Evolutionary conservation across 768 basidiomycete species (phyloP), one percentile per base, ranked within the genome.

Genomic region (Paxillus ammoniavirescens): DNA sequence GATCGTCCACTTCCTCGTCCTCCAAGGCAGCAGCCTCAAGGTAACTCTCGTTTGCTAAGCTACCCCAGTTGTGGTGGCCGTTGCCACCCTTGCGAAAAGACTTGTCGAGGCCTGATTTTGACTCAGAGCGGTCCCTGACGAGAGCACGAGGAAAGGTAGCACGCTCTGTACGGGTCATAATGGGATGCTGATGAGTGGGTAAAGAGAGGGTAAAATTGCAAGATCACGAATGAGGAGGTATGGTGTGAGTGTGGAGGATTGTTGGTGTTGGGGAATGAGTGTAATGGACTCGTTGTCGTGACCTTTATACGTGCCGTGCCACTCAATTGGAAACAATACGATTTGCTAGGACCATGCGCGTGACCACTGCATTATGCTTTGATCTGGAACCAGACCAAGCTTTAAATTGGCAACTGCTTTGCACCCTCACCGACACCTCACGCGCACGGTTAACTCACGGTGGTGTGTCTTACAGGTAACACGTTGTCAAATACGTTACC

Each of bases 61-160:
- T 80, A 54, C 93, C 93, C 93, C 93, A 96, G 74, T 91, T 93
- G 73, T 93, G 84, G 8, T 79, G 76, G 33, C 93, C 93, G 26
- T 82, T 84, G 51, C 93, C 93, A 56, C 82, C 77, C 75, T 93
- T 93, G 73, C 84, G 86, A 53, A 87, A 61, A 61, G 79, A 80
- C 63, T 79, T 80, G 77, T 86, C 83, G 53, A 86, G 77, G 49
- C 91, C 92, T 38, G 84, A 81, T 73, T 85, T 88, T 65, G 85
- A 83, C 74, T 86, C 82, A 14, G 88, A 89, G 64, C 89, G 87
- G 73, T 93, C 90, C 74, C 82, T 86, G 57, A 79, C 56, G 62
- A 90, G 72, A 43, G 90, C 91, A 55, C 84, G 82, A 47, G 86
- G 88, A 67, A 79, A 86, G 42, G 80, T 65, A 52, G 89, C 77